These are phyloP conservation scores for Aspergillus affinis DNA, from an alignment of 495 filamentous ascomycete genomes.

Conservation along the genomic window DNA sequence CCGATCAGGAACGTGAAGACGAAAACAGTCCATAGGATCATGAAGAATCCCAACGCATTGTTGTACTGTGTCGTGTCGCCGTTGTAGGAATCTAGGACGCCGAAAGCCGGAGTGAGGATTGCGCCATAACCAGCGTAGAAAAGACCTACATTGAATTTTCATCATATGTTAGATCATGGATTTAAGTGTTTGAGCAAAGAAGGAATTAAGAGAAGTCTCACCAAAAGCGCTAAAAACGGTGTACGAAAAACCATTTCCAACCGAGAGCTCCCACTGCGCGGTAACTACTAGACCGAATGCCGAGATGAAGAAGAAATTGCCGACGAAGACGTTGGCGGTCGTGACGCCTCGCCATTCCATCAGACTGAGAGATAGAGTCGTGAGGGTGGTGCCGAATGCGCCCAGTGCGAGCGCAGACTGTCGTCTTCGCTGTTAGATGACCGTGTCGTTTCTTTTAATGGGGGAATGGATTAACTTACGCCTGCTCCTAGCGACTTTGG, in stretches of 20 bases:
- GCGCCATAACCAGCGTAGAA: slow-evolving; percentile 27
- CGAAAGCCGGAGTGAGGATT: slow-evolving; percentile 21
- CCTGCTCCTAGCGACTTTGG: slow-evolving; percentile 28
- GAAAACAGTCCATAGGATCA: slow-evolving; percentile 49
- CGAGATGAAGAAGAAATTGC: slow-evolving; percentile 51
- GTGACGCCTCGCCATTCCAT: slow-evolving; percentile 52
- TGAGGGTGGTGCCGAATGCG: slow-evolving; percentile 51
- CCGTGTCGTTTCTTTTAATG: no score
- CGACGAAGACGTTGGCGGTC: slow-evolving; percentile 47
- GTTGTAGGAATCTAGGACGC: slow-evolving; percentile 20
- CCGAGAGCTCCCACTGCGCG: slow-evolving; percentile 51
- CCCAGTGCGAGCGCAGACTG: slow-evolving; percentile 49
- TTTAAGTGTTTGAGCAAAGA: slow-evolving; percentile 8
- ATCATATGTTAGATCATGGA: slow-evolving; percentile 18
- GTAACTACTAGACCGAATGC: slow-evolving; percentile 50
- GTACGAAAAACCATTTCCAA: slow-evolving; percentile 51
- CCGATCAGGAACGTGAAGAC: slow-evolving; percentile 48
- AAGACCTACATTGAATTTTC: no score
- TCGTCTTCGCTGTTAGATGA: no score
- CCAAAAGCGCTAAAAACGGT: slow-evolving; percentile 40
- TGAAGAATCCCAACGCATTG: slow-evolving; percentile 34
- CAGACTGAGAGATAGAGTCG: slow-evolving; percentile 45
- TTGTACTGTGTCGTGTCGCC: slow-evolving; percentile 17
- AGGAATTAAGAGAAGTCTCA: not conserved
- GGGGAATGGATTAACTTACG: slow-evolving; percentile 12